Base-by-base conservation (phyloP, 164 flowering plant genomes). In the Berberis thunbergii region DNA sequence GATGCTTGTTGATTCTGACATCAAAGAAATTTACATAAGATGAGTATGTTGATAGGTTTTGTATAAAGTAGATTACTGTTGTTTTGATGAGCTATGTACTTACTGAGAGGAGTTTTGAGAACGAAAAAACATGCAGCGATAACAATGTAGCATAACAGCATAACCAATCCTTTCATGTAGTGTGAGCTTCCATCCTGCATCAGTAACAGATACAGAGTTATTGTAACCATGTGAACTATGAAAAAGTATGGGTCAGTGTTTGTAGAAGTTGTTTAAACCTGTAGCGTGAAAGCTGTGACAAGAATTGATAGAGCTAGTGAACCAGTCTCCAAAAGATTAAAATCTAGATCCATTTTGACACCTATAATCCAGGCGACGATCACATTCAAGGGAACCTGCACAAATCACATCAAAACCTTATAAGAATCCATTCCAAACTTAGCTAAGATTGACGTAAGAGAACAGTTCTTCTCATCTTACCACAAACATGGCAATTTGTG, bases 401-500 rank as follows among this genome's bases (percentile, higher is more conserved):
- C 26, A 26, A 43, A 49, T 13, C 49, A 44, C 48, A 41, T 49
- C 54, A 61, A 61, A 61, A 3, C 6, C 46, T 41, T n/a, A 53
- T 63, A 13, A 53, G 54, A 63, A 57, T 41, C 1, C 44, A 40
- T 2, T 1, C 4, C 44, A 41, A 57, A 57, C 7, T 9, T 2
- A 1, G 2, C 44, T 40, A 9, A 43, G 3, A 7, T 1, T 9
- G 39, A 3, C 59, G 3, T 9, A 38, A 55, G 6, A 26, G 58
- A 55, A 55, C 6, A 26, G 58, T 57, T 57, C 7, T 11, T 26
- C 26, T 26, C 26, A 7, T 49, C 93, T 72, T 65, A 93, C 96
- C 88, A 85, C 96, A 81, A 94, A 89, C 87, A 89, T 77, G 9
- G 91, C 67, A 61, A 94, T 86, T 67, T 94, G 99, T 76, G 97